Conservation (phyloP, 192 early-diverging fungal genomes). For the Entrophospora sp. region DNA sequence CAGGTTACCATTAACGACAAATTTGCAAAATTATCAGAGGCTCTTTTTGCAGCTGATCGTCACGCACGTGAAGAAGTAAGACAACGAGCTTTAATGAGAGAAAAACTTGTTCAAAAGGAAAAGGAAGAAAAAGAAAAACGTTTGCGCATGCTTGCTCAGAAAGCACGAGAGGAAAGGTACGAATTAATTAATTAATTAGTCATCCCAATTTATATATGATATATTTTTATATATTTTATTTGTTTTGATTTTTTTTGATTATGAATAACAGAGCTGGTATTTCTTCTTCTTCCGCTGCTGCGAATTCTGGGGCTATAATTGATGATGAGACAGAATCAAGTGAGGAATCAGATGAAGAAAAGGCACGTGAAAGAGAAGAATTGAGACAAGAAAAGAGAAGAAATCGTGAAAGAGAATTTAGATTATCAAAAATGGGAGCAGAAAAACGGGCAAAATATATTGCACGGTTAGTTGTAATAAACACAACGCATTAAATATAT, state of each 20-base stretch:
- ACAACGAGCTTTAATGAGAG: conserved; percentile 82
- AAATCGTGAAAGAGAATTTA: conserved; percentile 77
- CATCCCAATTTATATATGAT: not conserved
- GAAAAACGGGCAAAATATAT: conserved; percentile 76
- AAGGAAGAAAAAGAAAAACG: conserved; percentile 91
- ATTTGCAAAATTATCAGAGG: conserved; percentile 94
- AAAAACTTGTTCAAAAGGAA: conserved; percentile 86
- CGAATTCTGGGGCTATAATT: too few relatives aligned
- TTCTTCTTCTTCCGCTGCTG: conserved; percentile 16
- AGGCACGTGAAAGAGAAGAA: conserved; percentile 75
- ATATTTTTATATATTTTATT: conserved; percentile 2
- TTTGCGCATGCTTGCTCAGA: conserved; percentile 81
- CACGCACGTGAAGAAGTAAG: conserved; percentile 92
- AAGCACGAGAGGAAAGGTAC: conserved; percentile 80
- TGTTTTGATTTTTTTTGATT: not conserved
- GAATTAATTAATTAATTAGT: too few relatives aligned
- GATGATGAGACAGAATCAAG: conserved; percentile 38
- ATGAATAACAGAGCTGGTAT: conserved; percentile 28
- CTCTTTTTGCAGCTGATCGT: conserved; percentile 83
- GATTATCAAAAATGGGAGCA: conserved; percentile 81
- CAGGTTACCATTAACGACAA: conserved; percentile 80
- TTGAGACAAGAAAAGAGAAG: conserved; percentile 73
- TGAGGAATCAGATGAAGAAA: conserved; percentile 47
- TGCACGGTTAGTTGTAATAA: conserved; percentile 36
- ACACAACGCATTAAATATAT: not conserved